These are phyloP conservation scores for Colletotrichum neosansevieriae DNA, from an alignment of 2,329 filamentous ascomycete genomes.

Conservation along the genomic window DNA sequence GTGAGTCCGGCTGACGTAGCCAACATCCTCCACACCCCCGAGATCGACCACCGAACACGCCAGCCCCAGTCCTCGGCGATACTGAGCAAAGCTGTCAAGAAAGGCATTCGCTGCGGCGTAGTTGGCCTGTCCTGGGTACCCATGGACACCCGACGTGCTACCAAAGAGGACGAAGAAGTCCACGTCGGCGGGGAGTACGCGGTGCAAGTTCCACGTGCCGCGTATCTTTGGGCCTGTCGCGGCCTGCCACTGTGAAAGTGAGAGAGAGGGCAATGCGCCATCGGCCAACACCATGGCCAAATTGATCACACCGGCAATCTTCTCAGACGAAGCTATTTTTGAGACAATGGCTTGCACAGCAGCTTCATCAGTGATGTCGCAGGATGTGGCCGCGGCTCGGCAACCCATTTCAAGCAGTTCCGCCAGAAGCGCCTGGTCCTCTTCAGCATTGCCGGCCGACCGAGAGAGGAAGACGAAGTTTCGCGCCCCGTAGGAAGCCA, in stretches of 20 bases:
- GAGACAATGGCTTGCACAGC: background rate
- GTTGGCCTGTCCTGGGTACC: constrained; percentile 52
- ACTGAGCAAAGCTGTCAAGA: constrained; percentile 53
- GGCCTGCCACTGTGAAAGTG: constrained; percentile 49
- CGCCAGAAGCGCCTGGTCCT: background rate
- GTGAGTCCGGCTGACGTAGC: constrained; percentile 50
- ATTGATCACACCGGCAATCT: constrained; percentile 15
- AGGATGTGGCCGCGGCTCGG: background rate
- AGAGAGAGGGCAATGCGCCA: constrained; percentile 49
- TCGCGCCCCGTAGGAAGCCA: constrained; percentile 46
- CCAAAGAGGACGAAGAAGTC: constrained; percentile 55
- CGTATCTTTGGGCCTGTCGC: constrained; percentile 54
- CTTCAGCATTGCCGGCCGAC: constrained; percentile 33
- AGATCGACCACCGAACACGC: constrained; percentile 55
- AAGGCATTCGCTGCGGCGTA: constrained; percentile 57
- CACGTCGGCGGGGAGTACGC: constrained; percentile 38
- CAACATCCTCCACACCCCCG: constrained; percentile 52
- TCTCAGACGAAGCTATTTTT: background rate
- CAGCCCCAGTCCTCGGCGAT: constrained; percentile 50
- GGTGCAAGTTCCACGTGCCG: constrained; percentile 58
- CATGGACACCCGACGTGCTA: constrained; percentile 51
- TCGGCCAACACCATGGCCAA: constrained; percentile 35
- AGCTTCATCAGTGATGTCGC: constrained; percentile 2
- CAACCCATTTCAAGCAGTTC: constrained; percentile 10
- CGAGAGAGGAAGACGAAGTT: constrained; percentile 46